A percentile compares a stretch with the other conserved stretches of the same genome.
Conservation (phyloP, 768 basidiomycete species). For the Suillus variegatus region DNA sequence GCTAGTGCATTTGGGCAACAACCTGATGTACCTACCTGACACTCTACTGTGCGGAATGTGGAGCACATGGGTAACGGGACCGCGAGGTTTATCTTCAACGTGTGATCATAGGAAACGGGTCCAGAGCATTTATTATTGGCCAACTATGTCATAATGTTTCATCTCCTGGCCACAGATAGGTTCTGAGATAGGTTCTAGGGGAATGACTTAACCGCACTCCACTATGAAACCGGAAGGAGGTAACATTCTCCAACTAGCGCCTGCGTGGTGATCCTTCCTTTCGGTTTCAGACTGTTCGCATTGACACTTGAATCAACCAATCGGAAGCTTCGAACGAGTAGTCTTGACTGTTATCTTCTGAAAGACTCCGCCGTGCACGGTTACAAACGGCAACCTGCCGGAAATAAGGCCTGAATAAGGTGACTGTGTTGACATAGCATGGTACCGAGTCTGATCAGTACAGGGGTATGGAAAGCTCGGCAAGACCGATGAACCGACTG, state of each 20-base stretch:
- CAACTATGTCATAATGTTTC: not conserved
- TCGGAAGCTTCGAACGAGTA: not conserved
- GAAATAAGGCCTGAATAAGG: not conserved
- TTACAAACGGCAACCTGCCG: not conserved
- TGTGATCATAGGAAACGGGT: not conserved
- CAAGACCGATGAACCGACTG: no score
- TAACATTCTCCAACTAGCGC: not conserved
- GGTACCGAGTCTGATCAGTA: not conserved
- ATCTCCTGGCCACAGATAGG: not conserved
- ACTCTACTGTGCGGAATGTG: not conserved
- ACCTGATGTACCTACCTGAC: not conserved
- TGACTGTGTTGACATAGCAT: not conserved
- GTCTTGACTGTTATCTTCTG: not conserved
- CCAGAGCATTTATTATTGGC: not conserved
- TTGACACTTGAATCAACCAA: not conserved
- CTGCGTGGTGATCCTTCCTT: not conserved
- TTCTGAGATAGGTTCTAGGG: not conserved
- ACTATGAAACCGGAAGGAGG: conserved; percentile 1
- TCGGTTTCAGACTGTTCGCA: not conserved
- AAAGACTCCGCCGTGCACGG: no score
- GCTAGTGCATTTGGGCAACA: not conserved
- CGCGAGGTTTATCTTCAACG: not conserved
- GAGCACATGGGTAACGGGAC: not conserved
- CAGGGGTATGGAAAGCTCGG: not conserved
- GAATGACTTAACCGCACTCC: not conserved